phyloP scores from a whole-genome alignment of 1,284 basidiomycete species.

The Rhodotorula sp. region DNA sequence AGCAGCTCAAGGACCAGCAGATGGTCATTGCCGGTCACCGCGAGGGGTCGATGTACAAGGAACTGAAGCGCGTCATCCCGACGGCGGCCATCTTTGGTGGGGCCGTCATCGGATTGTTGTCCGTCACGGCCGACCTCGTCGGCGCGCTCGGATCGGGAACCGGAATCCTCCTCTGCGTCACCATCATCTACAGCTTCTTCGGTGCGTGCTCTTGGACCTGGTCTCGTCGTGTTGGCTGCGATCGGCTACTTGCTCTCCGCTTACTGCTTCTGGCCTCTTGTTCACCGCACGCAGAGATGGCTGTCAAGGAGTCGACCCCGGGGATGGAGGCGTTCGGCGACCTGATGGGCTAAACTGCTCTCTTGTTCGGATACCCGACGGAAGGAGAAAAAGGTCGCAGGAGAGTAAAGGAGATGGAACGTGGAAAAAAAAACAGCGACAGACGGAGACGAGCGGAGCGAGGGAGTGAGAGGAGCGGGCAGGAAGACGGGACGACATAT shows the following conservation, averaged over 20 bases:
- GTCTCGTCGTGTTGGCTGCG: too few relatives aligned
- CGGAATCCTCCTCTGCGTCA: constrained; percentile 58
- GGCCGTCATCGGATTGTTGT: constrained; percentile 87
- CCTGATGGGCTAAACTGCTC: constrained; percentile 6
- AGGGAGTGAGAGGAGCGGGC: too few relatives aligned
- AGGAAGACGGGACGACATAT: too few relatives aligned
- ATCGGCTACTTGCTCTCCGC: too few relatives aligned
- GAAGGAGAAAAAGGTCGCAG: background rate
- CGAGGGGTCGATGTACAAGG: constrained; percentile 98
- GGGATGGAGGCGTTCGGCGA: constrained; percentile 26
- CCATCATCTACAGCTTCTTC: constrained; percentile 46
- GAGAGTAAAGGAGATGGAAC: background rate
- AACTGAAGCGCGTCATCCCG: constrained; percentile 94
- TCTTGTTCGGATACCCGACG: background rate
- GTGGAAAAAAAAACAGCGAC: background rate
- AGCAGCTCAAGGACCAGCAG: constrained; percentile 97
- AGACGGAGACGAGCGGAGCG: too few relatives aligned
- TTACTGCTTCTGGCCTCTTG: too few relatives aligned
- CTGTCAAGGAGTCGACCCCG: constrained; percentile 52
- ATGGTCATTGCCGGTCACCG: constrained; percentile 99
- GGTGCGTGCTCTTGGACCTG: background rate
- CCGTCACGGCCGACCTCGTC: constrained; percentile 93
- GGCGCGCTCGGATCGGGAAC: constrained; percentile 96
- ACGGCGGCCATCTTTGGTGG: constrained; percentile 97
- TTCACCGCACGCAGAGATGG: constrained; percentile 51